Evolutionary conservation across 2,329 filamentous ascomycete species (phyloP), one percentile per base, ranked within the genome.

Genomic region (Diaporthe aspalathi): DNA sequence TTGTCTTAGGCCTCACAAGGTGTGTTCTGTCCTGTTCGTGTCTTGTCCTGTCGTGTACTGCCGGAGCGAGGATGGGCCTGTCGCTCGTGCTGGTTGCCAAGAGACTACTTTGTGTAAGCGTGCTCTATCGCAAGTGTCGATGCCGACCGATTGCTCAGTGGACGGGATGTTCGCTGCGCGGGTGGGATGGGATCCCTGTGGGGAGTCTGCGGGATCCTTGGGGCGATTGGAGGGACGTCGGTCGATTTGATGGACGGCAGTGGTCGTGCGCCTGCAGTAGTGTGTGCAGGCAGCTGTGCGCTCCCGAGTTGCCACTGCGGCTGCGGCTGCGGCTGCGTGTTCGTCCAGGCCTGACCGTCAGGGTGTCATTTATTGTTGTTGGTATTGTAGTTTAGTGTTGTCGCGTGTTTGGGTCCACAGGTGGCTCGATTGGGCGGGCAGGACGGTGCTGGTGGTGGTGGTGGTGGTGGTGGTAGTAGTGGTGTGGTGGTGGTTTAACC

Each of bases 231-330:
- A 32, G 35, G 29, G 29, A 54, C 3, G 49, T 32, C 27, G 53
- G 14, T 56, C 14, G 50, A 24, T 35, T 32, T 67, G 65, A 53
- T 45, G n/a, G 63, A 40, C 38, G 63, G 65, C 57, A 63, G 27
- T 38, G 66, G 66, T 57, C 53, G 66, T 50, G 66, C 66, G 53
- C 43, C 66, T 68, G 66, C 67, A 68, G 67, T 60, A 68, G 67
- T 60, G 45, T 60, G 43, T 47, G n/a, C n/a, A n/a, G n/a, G 57
- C 66, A 57, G 66, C 49, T 56, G 66, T 54, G 53, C 16, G 43
- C 35, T 50, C 12, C 40, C 53, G 52, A 35, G 52, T 35, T 68
- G 53, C 29, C 35, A 65, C 32, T 52, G 43, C 60, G 54, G 22
- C 40, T 60, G 54, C 35, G 54, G 40, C 35, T n/a, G 40, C 35